phyloP scores from a whole-genome alignment of 495 filamentous ascomycete species.

The Aspergillus wentii region DNA sequence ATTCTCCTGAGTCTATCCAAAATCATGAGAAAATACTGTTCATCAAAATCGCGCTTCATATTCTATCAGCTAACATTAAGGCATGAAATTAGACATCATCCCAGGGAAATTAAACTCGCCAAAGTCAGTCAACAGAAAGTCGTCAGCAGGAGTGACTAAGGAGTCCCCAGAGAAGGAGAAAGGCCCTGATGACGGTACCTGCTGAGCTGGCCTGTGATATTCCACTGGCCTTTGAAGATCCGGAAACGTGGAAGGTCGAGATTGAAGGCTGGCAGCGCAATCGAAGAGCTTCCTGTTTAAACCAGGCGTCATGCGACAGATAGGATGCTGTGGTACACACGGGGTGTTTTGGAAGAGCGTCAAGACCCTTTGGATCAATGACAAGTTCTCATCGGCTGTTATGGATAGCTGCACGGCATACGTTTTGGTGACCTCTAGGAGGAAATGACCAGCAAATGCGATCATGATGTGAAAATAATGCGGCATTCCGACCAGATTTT shows the following conservation, averaged over 20 bases:
- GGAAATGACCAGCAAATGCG: slow-evolving; percentile 39
- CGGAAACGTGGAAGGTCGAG: not conserved
- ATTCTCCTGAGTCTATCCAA: too few species aligned
- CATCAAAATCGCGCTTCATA: too few species aligned
- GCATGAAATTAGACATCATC: slow-evolving; percentile 14
- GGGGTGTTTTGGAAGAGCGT: slow-evolving; percentile 16
- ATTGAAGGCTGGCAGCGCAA: slow-evolving; percentile 13
- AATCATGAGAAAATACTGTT: too few species aligned
- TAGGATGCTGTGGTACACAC: slow-evolving; percentile 20
- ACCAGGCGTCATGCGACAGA: slow-evolving; percentile 24
- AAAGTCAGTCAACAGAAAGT: slow-evolving; percentile 18
- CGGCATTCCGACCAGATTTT: slow-evolving; percentile 35
- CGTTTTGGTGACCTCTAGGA: slow-evolving; percentile 33
- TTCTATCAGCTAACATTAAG: too few species aligned
- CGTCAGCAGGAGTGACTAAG: slow-evolving; percentile 10
- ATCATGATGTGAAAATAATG: slow-evolving; percentile 47
- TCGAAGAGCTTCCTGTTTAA: slow-evolving; percentile 20
- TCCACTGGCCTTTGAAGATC: too few species aligned
- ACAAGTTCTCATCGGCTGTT: slow-evolving; percentile 12
- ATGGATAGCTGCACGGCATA: slow-evolving; percentile 19
- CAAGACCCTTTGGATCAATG: slow-evolving; percentile 18
- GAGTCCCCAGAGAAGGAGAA: slow-evolving; percentile 10
- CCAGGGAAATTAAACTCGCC: slow-evolving; percentile 17
- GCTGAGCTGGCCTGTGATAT: too few species aligned
- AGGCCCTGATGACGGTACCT: too few species aligned